A percentile compares a stretch with the other conserved stretches of the same genome.
Conservation (phyloP, 805 yeast species). For the Hanseniaspora thailandica region DNA sequence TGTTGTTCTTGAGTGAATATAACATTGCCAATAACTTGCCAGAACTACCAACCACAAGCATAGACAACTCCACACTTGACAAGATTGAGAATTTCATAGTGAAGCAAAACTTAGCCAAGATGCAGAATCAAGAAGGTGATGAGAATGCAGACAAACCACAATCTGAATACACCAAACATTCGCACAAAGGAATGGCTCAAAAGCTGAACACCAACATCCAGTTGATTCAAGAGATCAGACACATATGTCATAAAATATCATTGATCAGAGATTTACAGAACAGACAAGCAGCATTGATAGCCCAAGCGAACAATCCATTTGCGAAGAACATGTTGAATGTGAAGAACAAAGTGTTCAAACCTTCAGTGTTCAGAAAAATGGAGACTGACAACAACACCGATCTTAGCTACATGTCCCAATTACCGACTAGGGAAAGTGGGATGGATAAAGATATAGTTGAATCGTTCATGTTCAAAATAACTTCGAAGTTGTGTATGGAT, state of each 20-base stretch:
- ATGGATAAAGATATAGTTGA: slow-evolving; percentile 50
- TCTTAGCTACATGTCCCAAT: slow-evolving; percentile 69
- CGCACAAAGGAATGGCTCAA: slow-evolving; percentile 47
- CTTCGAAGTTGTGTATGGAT: slow-evolving; percentile 75
- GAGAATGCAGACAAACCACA: slow-evolving; percentile 26
- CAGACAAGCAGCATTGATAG: slow-evolving; percentile 13
- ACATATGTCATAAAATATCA: slow-evolving; percentile 76
- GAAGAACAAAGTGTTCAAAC: slow-evolving; percentile 11
- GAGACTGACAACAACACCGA: slow-evolving; percentile 51
- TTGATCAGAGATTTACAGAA: slow-evolving; percentile 84
- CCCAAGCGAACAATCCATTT: slow-evolving; percentile 13
- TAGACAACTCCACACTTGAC: slow-evolving; percentile 37
- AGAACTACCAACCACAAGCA: slow-evolving; percentile 42
- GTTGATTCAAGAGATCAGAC: slow-evolving; percentile 78
- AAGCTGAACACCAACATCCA: slow-evolving; percentile 54
- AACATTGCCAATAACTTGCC: slow-evolving; percentile 78
- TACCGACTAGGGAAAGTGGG: slow-evolving; percentile 52
- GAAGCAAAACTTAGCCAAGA: slow-evolving; percentile 19
- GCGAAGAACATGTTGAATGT: slow-evolving; percentile 6
- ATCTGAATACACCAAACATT: slow-evolving; percentile 30
- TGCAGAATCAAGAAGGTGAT: slow-evolving; percentile 16
- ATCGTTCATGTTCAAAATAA: slow-evolving; percentile 53
- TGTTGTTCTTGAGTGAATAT: slow-evolving; percentile 65
- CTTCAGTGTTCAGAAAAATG: slow-evolving; percentile 25
- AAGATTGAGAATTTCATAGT: slow-evolving; percentile 36